Evolutionary conservation across 164 flowering plant species (phyloP).

Genomic region (Chloranthus sessilifolius): DNA sequence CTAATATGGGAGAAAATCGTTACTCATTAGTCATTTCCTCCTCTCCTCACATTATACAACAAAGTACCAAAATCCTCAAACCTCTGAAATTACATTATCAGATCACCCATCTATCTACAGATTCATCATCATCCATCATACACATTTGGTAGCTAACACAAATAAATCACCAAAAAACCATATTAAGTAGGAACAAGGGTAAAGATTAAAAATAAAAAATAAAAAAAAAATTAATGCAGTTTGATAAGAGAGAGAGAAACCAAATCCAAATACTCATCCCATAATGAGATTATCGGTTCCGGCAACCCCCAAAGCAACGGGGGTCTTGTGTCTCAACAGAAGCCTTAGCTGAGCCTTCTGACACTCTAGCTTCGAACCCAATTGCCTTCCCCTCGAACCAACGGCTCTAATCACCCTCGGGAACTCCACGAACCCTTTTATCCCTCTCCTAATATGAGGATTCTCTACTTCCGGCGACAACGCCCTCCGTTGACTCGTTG

Average conservation of each 20-base stretch:
- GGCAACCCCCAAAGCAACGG: conserved; percentile 14
- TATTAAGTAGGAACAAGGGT: no score
- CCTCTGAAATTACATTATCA: no score
- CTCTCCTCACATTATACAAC: no score
- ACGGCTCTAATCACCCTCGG: conserved; percentile 58
- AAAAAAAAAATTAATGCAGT: neutral
- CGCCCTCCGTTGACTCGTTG: conserved; percentile 5
- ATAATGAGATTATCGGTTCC: conserved; percentile 34
- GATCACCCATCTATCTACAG: no score
- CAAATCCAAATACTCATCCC: conserved; percentile 15
- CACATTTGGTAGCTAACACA: no score
- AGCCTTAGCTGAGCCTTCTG: conserved; percentile 68
- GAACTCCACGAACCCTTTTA: conserved; percentile 52
- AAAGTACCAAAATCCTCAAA: no score
- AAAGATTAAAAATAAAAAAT: neutral
- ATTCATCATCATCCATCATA: no score
- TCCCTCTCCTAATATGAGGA: conserved; percentile 19
- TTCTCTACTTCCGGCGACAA: conserved; percentile 16
- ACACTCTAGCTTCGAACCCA: conserved; percentile 65
- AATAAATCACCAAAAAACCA: no score
- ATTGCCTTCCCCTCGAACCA: conserved; percentile 45
- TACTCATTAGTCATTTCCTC: no score
- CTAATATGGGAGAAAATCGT: no score
- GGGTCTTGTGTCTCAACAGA: conserved; percentile 53
- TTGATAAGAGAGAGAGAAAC: neutral